Conservation (phyloP, 768 basidiomycete species). For the Suillus weaverae region DNA sequence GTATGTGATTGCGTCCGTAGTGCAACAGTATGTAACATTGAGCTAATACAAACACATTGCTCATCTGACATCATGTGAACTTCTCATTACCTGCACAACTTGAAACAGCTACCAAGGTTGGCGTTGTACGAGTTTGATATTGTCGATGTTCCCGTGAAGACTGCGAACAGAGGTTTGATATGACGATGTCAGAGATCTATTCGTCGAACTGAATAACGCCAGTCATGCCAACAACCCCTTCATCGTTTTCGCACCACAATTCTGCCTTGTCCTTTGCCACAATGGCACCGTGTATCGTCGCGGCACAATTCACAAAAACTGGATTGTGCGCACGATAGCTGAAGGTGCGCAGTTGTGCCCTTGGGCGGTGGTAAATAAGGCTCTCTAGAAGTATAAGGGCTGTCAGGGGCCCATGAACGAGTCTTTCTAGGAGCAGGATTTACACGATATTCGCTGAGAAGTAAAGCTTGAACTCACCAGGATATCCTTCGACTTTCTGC, state of each 20-base stretch:
- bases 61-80: not conserved
- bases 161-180: not conserved
- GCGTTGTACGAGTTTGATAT: not conserved
- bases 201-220: slow-evolving; percentile 38
- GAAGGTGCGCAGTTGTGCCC: slow-evolving; percentile 48
- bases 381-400: slow-evolving; percentile 77
- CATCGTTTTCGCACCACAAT: slow-evolving; percentile 60
- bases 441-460: not conserved
- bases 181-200: not conserved
- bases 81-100: not conserved
- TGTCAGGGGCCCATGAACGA: slow-evolving; percentile 85
- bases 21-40: not conserved
- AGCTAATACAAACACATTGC: not conserved
- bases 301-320: slow-evolving; percentile 50
- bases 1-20: not conserved
- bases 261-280: slow-evolving; percentile 36
- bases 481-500: slow-evolving; percentile 65
- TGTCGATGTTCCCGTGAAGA: not conserved
- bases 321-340: slow-evolving; percentile 73
- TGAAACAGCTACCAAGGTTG: no score
- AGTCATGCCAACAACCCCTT: slow-evolving; percentile 69
- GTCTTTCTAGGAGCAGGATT: slow-evolving; percentile 50
- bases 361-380: slow-evolving; percentile 49
- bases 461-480: slow-evolving; percentile 41
- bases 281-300: slow-evolving; percentile 50